Base-by-base conservation (phyloP, 768 basidiomycete genomes). In the Hericium rajendrae region DNA sequence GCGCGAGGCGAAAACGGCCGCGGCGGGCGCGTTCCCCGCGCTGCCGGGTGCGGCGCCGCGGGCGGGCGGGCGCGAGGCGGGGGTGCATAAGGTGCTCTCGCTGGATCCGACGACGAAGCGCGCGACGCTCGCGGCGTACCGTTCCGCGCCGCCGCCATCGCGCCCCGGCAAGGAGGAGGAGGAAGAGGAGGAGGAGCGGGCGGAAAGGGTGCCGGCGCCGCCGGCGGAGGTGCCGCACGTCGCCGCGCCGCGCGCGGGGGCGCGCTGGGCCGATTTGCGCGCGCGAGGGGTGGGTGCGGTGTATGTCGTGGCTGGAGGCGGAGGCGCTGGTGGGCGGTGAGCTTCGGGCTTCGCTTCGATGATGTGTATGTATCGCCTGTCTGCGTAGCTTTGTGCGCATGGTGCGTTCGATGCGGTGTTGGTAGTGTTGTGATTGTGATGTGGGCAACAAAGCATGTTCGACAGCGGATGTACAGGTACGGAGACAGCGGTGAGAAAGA, bases 1-100 rank as follows among this genome's bases (percentile, higher is more conserved):
- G 3, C 48, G 16, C n/a, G n/a, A n/a, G 2, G 54, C 52, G 24
- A 54, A 49, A 2, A 18, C 48, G 8, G 9, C 38, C 22, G 51
- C 59, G 2, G 59, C 54, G 28, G 60, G 61, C 24, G 57, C 59
- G 48, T 57, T 62, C 50, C 61, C 61, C 1, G 51, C 51, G 26
- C 54, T 62, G 3, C 28, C 20, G 6, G 40, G 40, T 11, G n/a
- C 4, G 12, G 11, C 10, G 52, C 51, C 20, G 40, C 16, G 13
- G 57, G 49, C 18, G 32, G 8, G 48, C 48, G n/a, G 24, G 13
- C 9, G 20, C 15, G 24, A 20, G 20, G 6, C 15, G 15, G 1
- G 12, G 24, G 16, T 26, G 53, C 59, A 22, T 53, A 51, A 38
- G 15, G 61, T 62, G n/a, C 39, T 62, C 10, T 53, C 54, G 15